phyloP scores from a whole-genome alignment of 108 stramenopile genomes.

The Stephanodiscus triporus region DNA sequence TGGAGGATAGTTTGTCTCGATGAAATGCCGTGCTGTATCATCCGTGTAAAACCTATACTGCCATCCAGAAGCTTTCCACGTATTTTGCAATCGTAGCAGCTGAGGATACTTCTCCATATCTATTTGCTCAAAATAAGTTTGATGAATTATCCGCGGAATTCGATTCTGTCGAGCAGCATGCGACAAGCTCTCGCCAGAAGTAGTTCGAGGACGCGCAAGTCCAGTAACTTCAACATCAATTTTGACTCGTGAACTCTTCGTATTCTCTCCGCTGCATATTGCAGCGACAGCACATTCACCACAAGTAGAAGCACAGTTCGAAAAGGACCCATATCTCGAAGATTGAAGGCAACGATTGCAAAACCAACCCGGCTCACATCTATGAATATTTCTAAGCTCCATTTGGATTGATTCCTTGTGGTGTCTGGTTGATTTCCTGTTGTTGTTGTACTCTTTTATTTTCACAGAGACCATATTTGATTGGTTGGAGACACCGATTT shows the following conservation, averaged over 20 bases:
- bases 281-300: constrained; percentile 32
- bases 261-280: constrained; percentile 36
- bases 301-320: constrained; percentile 47
- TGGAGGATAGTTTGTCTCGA: constrained; percentile 43
- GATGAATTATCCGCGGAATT: constrained; percentile 67
- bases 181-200: background rate
- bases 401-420: constrained; percentile 43
- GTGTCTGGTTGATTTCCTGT: constrained; percentile 3
- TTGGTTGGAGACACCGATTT: background rate
- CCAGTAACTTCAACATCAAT: constrained; percentile 33
- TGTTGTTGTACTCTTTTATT: background rate
- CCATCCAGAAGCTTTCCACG: constrained; percentile 51
- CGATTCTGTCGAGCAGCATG: constrained; percentile 13
- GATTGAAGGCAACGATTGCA: constrained; percentile 56
- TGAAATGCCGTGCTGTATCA: constrained; percentile 41
- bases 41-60: constrained; percentile 60
- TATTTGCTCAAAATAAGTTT: constrained; percentile 68
- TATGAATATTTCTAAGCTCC: constrained; percentile 20
- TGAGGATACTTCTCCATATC: constrained; percentile 53
- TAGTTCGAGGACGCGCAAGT: constrained; percentile 7
- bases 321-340: constrained; percentile 46
- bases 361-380: constrained; percentile 56
- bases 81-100: constrained; percentile 51
- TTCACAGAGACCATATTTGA: constrained; percentile 8
- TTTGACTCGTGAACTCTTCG: constrained; percentile 15